Percentiles rank a stretch among this genome's conserved stretches.
Conservation (phyloP, 805 yeast species). For the Candida tammaniensis region DNA sequence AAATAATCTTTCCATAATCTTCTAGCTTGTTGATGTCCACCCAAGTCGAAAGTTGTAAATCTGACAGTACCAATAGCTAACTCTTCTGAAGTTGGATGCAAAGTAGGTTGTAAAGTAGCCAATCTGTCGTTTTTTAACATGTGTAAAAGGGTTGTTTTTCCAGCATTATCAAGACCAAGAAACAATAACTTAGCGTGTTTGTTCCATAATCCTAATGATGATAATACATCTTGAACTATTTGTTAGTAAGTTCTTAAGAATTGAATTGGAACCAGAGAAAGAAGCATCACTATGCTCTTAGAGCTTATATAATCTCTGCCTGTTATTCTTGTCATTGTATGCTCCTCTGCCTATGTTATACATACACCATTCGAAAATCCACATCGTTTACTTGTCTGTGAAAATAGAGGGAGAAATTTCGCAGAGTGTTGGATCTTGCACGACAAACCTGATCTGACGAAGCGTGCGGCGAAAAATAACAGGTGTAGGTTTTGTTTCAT, state of each 20-base stretch:
- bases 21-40: slow-evolving; percentile 99
- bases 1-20: slow-evolving; percentile 99
- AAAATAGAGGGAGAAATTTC: no score
- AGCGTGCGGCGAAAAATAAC: no score
- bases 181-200: slow-evolving; percentile 47
- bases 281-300: no score
- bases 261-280: background rate
- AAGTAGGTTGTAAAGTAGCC: slow-evolving; percentile 96
- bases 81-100: slow-evolving; percentile 98
- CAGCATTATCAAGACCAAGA: slow-evolving; percentile 47
- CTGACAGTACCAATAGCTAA: slow-evolving; percentile 93
- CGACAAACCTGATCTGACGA: no score
- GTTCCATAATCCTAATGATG: slow-evolving; percentile 48
- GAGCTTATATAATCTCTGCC: no score
- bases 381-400: no score
- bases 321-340: no score
- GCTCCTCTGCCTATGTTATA: no score
- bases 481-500: no score
- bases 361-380: slow-evolving; percentile 25
- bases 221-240: slow-evolving; percentile 43
- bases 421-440: no score
- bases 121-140: slow-evolving; percentile 83
- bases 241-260: background rate
- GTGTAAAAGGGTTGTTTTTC: slow-evolving; percentile 46
- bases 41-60: slow-evolving; percentile 97